Conservation (phyloP, 2,329 filamentous ascomycete species). For the Nannizzia gypsea region DNA sequence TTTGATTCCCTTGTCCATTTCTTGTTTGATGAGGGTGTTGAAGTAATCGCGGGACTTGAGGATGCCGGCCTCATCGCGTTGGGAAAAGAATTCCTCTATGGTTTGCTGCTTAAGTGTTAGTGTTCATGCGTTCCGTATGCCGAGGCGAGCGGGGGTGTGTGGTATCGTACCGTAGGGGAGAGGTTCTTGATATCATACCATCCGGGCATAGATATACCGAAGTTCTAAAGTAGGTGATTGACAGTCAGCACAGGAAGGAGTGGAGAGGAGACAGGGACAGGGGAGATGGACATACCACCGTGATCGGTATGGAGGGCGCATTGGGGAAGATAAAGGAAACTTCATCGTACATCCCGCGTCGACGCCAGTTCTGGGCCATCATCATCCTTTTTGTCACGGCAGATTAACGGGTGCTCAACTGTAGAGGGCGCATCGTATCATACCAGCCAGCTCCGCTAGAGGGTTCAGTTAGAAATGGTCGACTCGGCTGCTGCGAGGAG, state of each 20-base stretch:
- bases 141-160: not conserved
- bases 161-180: conserved; percentile 29
- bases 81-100: conserved; percentile 30
- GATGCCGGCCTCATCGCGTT: conserved; percentile 55
- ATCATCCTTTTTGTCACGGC: conserved; percentile 43
- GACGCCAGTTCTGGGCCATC: conserved; percentile 77
- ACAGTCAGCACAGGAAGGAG: not conserved
- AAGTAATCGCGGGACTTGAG: conserved; percentile 62
- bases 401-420: not conserved
- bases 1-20: conserved; percentile 70
- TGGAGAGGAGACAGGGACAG: not conserved
- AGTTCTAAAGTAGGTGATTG: conserved; percentile 43
- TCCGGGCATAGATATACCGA: conserved; percentile 68
- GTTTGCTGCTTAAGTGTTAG: conserved; percentile 22
- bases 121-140: not conserved
- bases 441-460: conserved; percentile 40
- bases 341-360: conserved; percentile 67
- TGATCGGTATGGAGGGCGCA: conserved; percentile 76
- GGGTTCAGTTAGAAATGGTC: conserved; percentile 5
- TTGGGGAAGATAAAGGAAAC: conserved; percentile 92
- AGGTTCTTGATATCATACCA: conserved; percentile 40
- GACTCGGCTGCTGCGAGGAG: not conserved
- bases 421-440: conserved; percentile 8
- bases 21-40: conserved; percentile 63
- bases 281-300: conserved; percentile 45